phyloP scores from a whole-genome alignment of 1,139 yeast species.

The Hyphopichia wangnamkhiaoensis region DNA sequence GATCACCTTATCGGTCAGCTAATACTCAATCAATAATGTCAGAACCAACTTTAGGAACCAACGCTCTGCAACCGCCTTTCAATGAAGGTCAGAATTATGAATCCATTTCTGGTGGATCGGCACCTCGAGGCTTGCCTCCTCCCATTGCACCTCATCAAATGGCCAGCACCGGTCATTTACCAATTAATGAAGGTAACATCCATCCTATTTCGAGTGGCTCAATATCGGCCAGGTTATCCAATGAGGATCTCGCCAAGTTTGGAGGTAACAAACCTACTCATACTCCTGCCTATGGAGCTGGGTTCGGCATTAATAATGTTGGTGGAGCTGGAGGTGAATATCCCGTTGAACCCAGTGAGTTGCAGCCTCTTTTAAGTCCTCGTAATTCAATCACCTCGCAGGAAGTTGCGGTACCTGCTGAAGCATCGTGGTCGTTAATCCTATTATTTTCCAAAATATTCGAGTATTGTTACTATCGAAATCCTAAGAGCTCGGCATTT shows the following conservation, averaged over 20 bases:
- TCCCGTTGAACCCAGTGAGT: constrained; percentile 4
- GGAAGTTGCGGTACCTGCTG: constrained; percentile 5
- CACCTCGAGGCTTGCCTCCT: no score
- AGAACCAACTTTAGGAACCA: no score
- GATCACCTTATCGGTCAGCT: no score
- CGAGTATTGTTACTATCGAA: constrained; percentile 4
- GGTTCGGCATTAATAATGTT: background rate
- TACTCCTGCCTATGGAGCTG: background rate
- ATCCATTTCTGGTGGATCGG: no score
- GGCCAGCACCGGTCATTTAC: constrained; percentile 1
- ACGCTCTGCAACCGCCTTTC: no score
- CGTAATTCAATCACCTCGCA: constrained; percentile 2
- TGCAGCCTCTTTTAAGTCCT: constrained; percentile 4
- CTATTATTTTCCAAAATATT: constrained; percentile 2
- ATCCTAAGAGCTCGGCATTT: background rate
- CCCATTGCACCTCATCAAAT: background rate
- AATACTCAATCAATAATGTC: no score
- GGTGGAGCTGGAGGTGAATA: background rate
- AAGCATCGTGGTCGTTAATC: constrained; percentile 5
- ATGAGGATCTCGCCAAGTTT: background rate
- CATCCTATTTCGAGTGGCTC: constrained; percentile 1
- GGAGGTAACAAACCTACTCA: background rate
- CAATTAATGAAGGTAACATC: background rate
- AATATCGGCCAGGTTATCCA: background rate
- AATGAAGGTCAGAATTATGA: no score